Evolutionary conservation across 768 basidiomycete species (phyloP), one percentile per base, ranked within the genome.

Genomic region (Rhodotorula graminis): DNA sequence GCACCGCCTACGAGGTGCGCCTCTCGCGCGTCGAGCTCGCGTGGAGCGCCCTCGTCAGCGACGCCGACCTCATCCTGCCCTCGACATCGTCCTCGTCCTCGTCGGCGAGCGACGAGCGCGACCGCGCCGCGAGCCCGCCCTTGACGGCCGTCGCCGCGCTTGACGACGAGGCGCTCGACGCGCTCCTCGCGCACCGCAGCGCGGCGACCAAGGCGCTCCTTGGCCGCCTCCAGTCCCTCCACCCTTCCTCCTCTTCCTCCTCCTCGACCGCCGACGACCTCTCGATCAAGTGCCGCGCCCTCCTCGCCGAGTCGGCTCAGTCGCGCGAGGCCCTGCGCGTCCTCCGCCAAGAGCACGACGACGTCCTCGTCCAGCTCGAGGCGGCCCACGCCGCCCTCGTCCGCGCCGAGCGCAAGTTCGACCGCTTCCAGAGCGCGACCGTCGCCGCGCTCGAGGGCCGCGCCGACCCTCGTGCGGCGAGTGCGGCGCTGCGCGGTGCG

Each of bases 21-120:
- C 79, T 92, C 69, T 86, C 87, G 65, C 88, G 88, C 44, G 87
- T 92, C 77, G 86, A 88, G 49, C 87, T 89, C 11, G 91, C 89
- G 79, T 93, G 91, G 91, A 84, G 85, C 64, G 88, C 90, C 84
- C 89, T 92, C 62, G 81, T 52, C 33, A 46, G n/a, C 23, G 55
- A 72, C 29, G 67, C 63, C 0, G 63, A 59, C 11, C 29, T 60
- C 11, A 31, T 44, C 25, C 40, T 42, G 40, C 49, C 18, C 29
- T 53, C 46, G 16, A 37, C 42, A 19, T 47, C 59, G 23, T 3
- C 56, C 33, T 14, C 6, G 46, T 7, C 40, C 33, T 44, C 6
- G 46, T 11, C 40, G n/a, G 60, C 44, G 44, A 46, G 14, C 44
- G 44, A 46, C 44, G 44, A 46, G 14, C 44, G 25, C 46, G 60